Evolutionary conservation across 129 eudicot genomes (phyloP).

Genomic region (Erigeron canadensis): DNA sequence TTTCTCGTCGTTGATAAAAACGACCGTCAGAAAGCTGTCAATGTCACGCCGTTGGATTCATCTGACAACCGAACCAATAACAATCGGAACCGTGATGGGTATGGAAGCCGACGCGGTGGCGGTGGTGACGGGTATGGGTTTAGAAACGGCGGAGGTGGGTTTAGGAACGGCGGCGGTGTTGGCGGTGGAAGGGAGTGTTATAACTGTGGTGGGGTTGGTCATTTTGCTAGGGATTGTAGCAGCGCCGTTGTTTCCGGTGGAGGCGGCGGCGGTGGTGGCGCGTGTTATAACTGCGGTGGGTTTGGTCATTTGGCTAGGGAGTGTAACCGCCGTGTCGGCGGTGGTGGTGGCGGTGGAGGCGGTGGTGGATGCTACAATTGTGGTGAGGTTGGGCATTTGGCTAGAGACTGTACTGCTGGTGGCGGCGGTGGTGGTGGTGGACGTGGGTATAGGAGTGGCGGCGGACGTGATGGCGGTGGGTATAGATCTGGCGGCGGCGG

Average conservation of each 20-base stretch:
- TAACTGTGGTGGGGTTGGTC: slow-evolving; percentile 62
- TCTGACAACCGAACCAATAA: slow-evolving; percentile 24
- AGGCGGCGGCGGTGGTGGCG: slow-evolving; percentile 36
- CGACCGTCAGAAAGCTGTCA: slow-evolving; percentile 49
- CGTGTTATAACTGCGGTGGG: slow-evolving; percentile 52
- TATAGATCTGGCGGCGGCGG: slow-evolving; percentile 32
- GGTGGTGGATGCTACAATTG: slow-evolving; percentile 40
- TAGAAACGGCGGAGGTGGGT: slow-evolving; percentile 37
- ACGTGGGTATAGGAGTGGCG: slow-evolving; percentile 16
- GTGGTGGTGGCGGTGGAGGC: slow-evolving; percentile 34
- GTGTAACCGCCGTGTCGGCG: slow-evolving; percentile 27
- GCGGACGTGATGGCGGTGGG: slow-evolving; percentile 24
- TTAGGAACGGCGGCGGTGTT: slow-evolving; percentile 36
- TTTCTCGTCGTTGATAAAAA: slow-evolving; percentile 39
- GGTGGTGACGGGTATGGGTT: slow-evolving; percentile 37
- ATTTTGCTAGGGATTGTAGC: slow-evolving; percentile 57
- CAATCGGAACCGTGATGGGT: slow-evolving; percentile 34
- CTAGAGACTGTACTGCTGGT: slow-evolving; percentile 36
- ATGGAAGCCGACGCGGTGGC: neutral
- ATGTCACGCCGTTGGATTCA: slow-evolving; percentile 50
- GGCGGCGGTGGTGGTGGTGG: slow-evolving; percentile 36
- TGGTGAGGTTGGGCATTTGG: slow-evolving; percentile 41
- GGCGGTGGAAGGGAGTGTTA: slow-evolving; percentile 54
- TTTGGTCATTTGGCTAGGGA: slow-evolving; percentile 59
- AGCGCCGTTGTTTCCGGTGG: slow-evolving; percentile 32